These are phyloP conservation scores for Paraleonurus japonicus DNA, from an alignment of 257 asterid genomes.

Conservation along the genomic window DNA sequence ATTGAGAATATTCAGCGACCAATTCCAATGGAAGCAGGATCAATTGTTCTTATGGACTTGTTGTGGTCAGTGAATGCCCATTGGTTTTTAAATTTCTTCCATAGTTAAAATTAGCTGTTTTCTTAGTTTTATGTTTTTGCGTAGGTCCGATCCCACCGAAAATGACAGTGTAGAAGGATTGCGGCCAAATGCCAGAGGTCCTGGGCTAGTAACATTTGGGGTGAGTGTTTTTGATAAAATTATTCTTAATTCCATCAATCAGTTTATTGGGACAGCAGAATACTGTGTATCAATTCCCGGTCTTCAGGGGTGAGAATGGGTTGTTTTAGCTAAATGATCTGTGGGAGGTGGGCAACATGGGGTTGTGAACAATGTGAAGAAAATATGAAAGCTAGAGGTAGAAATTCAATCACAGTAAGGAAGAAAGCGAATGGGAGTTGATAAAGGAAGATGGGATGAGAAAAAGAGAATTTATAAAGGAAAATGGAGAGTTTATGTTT, in stretches of 20 bases:
- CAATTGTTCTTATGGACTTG: constrained; percentile 93
- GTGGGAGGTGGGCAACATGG: background rate
- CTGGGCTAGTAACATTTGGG: constrained; percentile 98
- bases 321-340: constrained; percentile 1
- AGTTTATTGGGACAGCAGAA: background rate
- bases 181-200: constrained; percentile 99
- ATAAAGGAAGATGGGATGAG: background rate
- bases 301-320: background rate
- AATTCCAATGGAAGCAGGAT: constrained; percentile 96
- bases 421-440: background rate
- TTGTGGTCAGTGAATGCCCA: constrained; percentile 59
- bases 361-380: background rate
- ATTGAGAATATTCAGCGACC: constrained; percentile 95
- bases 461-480: background rate
- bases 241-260: background rate
- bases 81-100: constrained; percentile 11
- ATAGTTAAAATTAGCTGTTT: background rate
- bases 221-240: constrained; percentile 43
- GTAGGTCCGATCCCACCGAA: constrained; percentile 99
- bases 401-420: background rate
- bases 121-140: constrained; percentile 27
- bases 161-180: constrained; percentile 98
- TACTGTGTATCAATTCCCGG: background rate
- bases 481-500: background rate
- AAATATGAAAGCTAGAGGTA: background rate